Evolutionary conservation across 352 stramenopile genomes (phyloP).

Genomic region (Phytophthora ohioensis): DNA sequence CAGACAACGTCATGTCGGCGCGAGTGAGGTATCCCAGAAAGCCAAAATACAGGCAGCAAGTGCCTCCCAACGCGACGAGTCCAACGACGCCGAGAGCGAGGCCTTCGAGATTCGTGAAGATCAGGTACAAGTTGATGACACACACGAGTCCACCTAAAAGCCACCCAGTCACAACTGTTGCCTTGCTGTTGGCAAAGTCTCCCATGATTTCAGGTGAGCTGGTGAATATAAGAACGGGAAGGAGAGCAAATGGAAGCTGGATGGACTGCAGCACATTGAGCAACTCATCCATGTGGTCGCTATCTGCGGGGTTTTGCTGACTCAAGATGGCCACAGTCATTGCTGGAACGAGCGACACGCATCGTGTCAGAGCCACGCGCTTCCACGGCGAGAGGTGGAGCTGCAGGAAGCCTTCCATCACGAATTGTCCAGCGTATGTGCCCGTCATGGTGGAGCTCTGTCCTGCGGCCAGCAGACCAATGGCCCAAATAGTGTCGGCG

Average conservation of each 20-base stretch:
- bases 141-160: slow-evolving; percentile 67
- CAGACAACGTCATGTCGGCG: slow-evolving; percentile 43
- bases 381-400: slow-evolving; percentile 89
- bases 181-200: slow-evolving; percentile 64
- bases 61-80: slow-evolving; percentile 39
- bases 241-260: slow-evolving; percentile 92
- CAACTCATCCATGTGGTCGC: slow-evolving; percentile 90
- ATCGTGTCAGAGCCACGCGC: slow-evolving; percentile 85
- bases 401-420: slow-evolving; percentile 98
- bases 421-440: slow-evolving; percentile 97
- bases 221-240: slow-evolving; percentile 91
- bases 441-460: slow-evolving; percentile 97
- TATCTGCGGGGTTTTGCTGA: slow-evolving; percentile 79
- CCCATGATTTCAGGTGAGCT: slow-evolving; percentile 86
- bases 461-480: slow-evolving; percentile 94
- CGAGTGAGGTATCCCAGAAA: slow-evolving; percentile 78
- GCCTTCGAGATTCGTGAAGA: slow-evolving; percentile 68
- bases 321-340: slow-evolving; percentile 90
- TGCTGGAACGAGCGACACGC: slow-evolving; percentile 92
- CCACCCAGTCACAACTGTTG: slow-evolving; percentile 63
- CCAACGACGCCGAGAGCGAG: slow-evolving; percentile 51
- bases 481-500: slow-evolving; percentile 92
- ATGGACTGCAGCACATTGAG: slow-evolving; percentile 95
- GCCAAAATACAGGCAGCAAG: slow-evolving; percentile 69
- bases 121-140: slow-evolving; percentile 82